Percentiles rank a stretch among this genome's conserved stretches.
Conservation (phyloP, 2,329 filamentous ascomycete species). For the Neonectria ditissima region DNA sequence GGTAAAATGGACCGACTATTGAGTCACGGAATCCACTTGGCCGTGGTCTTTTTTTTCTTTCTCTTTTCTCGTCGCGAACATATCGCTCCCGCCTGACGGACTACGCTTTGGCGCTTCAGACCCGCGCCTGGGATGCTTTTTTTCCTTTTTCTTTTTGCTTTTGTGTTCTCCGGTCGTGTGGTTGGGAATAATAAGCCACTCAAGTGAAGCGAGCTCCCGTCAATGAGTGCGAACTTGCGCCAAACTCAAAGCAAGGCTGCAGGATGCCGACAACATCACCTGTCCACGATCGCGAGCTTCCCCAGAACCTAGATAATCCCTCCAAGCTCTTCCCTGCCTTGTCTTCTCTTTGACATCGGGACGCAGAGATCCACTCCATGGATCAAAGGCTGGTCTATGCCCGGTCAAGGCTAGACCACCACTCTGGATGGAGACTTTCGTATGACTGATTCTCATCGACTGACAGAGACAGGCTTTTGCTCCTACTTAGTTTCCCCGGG, state of each 20-base stretch:
- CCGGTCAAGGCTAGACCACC: slow-evolving; percentile 14
- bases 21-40: slow-evolving; percentile 28
- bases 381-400: slow-evolving; percentile 21
- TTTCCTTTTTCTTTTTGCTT: not conserved
- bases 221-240: not conserved
- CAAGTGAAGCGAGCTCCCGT: not conserved
- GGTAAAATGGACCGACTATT: slow-evolving; percentile 34
- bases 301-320: slow-evolving; percentile 1
- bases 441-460: slow-evolving; percentile 19
- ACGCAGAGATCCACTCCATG: slow-evolving; percentile 17
- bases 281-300: slow-evolving; percentile 8
- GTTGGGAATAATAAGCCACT: not conserved
- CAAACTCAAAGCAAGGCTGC: not conserved
- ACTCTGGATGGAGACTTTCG: slow-evolving; percentile 18
- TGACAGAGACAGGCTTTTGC: slow-evolving; percentile 18
- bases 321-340: slow-evolving; percentile 3
- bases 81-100: slow-evolving; percentile 1
- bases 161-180: not conserved
- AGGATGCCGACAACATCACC: not conserved
- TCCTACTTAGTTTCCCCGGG: slow-evolving; percentile 2
- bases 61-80: slow-evolving; percentile 2
- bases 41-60: not conserved
- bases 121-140: not conserved
- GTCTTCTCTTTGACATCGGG: slow-evolving; percentile 15
- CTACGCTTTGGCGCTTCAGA: not conserved